Evolutionary conservation across 2,329 filamentous ascomycete genomes (phyloP), one percentile per base, ranked within the genome.

Genomic region (Penicillium sp.): DNA sequence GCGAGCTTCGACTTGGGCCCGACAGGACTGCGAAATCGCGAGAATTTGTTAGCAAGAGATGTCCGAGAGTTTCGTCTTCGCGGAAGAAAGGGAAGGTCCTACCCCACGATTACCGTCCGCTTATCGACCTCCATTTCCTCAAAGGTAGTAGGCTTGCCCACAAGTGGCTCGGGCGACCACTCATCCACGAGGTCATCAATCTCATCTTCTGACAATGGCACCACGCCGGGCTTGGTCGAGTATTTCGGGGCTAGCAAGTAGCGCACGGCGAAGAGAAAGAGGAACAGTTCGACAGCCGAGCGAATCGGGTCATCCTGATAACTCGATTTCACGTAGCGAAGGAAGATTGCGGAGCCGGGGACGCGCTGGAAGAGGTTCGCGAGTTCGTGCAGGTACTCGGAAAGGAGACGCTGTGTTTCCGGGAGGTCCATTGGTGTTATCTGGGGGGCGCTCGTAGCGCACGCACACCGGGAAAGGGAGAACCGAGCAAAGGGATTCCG

Each of bases 261-360:
- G 56, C 91, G 84, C 50, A 98, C 87, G 56, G 95, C 95, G 75
- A 98, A 98, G 47, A 98, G 82, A 61, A 98, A 88, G 52, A 98
- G 79, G 58, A 97, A 84, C 44, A 98, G 78, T 73, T 98, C 93
- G 59, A 98, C 89, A 33, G 89, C 89, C 45, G 89, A 95, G 46
- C 95, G 87, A 49, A 97, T 83, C 8, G 93, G 93, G 64, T 98
- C 93, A 68, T 98, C 87, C 75, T 98, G 93, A 76, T 98, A 97
- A 69, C 90, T 95, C 50, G 90, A 95, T 71, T 89, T 89, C 67
- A 98, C 90, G 73, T 98, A 98, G 55, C 93, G 88, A 61, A 95
- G 82, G 64, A 97, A 79, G 61, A 98, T 95, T 37, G 92, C 88
- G 27, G 92, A 97, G 45, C 93, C 93, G 27, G 93, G 95, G 33